These are phyloP conservation scores for Xylaria telfairii DNA, from an alignment of 495 filamentous ascomycete genomes.

Conservation along the genomic window DNA sequence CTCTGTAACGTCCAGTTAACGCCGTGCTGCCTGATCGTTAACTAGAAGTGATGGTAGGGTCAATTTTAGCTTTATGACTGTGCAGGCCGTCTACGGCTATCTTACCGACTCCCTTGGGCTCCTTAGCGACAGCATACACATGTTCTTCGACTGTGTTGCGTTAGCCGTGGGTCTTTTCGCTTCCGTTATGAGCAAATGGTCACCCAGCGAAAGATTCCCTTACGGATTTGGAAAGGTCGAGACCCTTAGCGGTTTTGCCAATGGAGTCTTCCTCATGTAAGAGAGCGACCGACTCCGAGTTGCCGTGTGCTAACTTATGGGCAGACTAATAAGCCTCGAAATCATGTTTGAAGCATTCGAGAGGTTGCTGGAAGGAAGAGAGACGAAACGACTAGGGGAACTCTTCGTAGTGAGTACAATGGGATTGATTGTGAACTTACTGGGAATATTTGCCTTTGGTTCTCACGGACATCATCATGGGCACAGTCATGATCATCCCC, in stretches of 20 bases:
- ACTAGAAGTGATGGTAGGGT: constrained; percentile 60
- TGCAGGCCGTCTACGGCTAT: constrained; percentile 93
- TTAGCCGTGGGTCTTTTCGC: constrained; percentile 90
- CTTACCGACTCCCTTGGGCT: constrained; percentile 90
- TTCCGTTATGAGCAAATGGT: constrained; percentile 98
- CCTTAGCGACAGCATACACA: constrained; percentile 96
- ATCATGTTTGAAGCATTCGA: constrained; percentile 96
- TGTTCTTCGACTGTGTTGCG: constrained; percentile 98
- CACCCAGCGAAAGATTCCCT: constrained; percentile 82
- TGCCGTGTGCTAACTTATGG: constrained; percentile 6
- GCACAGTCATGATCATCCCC: constrained; percentile 55
- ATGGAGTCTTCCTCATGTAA: constrained; percentile 94
- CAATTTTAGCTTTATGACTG: constrained; percentile 93
- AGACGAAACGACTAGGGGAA: constrained; percentile 85
- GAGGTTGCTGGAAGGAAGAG: constrained; percentile 76
- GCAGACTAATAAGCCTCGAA: constrained; percentile 91
- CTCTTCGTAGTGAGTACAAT: constrained; percentile 84
- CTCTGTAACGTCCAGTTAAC: not conserved
- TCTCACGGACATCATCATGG: constrained; percentile 76
- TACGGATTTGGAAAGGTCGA: constrained; percentile 98
- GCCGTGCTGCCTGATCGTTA: not conserved
- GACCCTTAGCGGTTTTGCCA: constrained; percentile 93
- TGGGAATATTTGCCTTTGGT: constrained; percentile 87
- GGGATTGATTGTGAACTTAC: constrained; percentile 86
- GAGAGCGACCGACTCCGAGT: not conserved